These are phyloP conservation scores for Nakaseomyces sp. DNA, from an alignment of 1,139 yeast genomes.

Conservation along the genomic window DNA sequence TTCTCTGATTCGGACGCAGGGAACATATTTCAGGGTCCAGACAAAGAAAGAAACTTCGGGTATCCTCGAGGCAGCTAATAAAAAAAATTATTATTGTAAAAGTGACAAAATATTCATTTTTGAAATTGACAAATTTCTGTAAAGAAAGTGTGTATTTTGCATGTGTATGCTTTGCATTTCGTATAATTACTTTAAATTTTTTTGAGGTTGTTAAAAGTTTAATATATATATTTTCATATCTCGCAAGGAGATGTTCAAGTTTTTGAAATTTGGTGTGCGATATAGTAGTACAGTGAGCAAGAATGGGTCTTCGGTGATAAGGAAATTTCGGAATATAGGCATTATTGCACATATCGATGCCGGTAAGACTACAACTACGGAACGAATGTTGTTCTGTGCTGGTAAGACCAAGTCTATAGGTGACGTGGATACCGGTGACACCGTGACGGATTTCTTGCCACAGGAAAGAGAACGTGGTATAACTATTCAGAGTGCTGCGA, in stretches of 20 bases:
- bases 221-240: no score
- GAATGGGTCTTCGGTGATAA: conserved; percentile 7
- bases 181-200: no score
- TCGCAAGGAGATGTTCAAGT: no score
- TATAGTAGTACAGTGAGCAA: not conserved
- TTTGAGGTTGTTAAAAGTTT: no score
- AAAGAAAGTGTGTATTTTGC: no score
- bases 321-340: conserved; percentile 38
- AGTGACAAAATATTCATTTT: no score
- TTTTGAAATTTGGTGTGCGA: no score
- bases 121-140: no score
- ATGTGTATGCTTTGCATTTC: no score
- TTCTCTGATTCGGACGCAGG: not conserved
- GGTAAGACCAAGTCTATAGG: conserved; percentile 80
- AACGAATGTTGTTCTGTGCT: conserved; percentile 79
- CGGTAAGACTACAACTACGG: conserved; percentile 94
- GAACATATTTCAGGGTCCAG: not conserved
- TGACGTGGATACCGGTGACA: conserved; percentile 93
- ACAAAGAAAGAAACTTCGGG: not conserved
- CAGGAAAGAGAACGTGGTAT: conserved; percentile 91
- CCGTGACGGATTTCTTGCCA: conserved; percentile 86
- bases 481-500: conserved; percentile 94
- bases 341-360: conserved; percentile 97
- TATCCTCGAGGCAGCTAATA: no score
- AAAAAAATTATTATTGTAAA: no score